These are phyloP conservation scores for Colletotrichum brevisporum DNA, from an alignment of 2,329 filamentous ascomycete species.

Conservation along the genomic window DNA sequence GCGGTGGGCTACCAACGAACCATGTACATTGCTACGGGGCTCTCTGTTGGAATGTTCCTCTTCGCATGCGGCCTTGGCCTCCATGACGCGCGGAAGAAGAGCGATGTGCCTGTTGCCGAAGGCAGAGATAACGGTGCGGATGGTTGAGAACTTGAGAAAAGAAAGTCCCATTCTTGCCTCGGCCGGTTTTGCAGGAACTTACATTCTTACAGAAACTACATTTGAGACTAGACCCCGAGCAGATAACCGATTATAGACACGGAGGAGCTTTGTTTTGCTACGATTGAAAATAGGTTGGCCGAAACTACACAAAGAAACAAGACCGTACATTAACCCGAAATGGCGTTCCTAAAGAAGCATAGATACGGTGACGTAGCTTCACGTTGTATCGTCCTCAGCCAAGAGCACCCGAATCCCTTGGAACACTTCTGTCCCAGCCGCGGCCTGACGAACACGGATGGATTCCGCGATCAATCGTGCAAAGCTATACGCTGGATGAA, in stretches of 20 bases:
- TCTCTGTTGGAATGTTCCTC: conserved; percentile 50
- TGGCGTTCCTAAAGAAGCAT: no score
- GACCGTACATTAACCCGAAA: no score
- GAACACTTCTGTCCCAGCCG: conserved; percentile 39
- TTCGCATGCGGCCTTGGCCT: conserved; percentile 61
- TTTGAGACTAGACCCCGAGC: no score
- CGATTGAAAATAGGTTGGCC: no score
- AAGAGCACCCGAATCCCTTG: conserved; percentile 46
- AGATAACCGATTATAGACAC: no score
- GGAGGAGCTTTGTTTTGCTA: no score
- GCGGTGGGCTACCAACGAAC: conserved; percentile 49
- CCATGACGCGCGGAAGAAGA: conserved; percentile 58
- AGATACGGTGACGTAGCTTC: background rate
- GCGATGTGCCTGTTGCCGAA: background rate
- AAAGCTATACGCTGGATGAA: conserved; percentile 49
- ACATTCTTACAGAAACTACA: no score
- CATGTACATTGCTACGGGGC: conserved; percentile 49
- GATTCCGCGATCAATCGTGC: conserved; percentile 46
- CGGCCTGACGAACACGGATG: conserved; percentile 47
- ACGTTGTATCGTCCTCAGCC: conserved; percentile 41
- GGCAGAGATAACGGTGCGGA: background rate
- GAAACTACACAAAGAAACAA: no score
- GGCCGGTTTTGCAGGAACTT: no score
- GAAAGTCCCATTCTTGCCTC: background rate
- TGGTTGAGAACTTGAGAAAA: background rate